phyloP scores from a whole-genome alignment of 2,329 filamentous ascomycete genomes.

The Colletotrichum magnum region DNA sequence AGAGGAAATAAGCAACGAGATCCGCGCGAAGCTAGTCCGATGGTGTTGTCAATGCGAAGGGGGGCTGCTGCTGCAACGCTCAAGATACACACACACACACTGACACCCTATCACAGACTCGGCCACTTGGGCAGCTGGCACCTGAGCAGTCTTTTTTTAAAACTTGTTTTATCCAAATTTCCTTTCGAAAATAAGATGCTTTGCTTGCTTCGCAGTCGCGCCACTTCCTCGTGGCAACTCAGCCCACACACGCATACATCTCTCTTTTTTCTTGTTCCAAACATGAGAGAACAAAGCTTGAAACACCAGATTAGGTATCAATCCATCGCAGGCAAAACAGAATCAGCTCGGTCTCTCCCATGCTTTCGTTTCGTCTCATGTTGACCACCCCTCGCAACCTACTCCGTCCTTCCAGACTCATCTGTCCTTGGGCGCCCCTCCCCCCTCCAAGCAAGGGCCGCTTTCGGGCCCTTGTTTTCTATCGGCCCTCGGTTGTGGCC shows the following conservation, averaged over 20 bases:
- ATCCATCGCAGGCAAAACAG: constrained; percentile 32
- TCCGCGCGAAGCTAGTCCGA: constrained; percentile 4
- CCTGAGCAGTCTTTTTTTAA: constrained; percentile 7
- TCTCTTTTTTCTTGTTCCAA: constrained; percentile 24
- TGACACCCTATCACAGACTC: constrained; percentile 2
- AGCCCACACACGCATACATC: constrained; percentile 13
- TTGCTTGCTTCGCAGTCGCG: constrained; percentile 13
- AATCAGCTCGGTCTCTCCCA: constrained; percentile 26
- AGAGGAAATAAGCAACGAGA: background rate
- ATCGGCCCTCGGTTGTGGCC: constrained; percentile 2
- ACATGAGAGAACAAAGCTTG: constrained; percentile 31
- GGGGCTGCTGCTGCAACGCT: background rate
- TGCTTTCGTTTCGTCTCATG: constrained; percentile 38
- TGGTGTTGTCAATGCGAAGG: constrained; percentile 23
- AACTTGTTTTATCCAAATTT: constrained; percentile 31
- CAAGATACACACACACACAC: background rate
- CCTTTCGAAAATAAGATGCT: constrained; percentile 22
- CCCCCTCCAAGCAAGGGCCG: constrained; percentile 9
- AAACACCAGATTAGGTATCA: constrained; percentile 37
- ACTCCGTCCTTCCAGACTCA: constrained; percentile 11
- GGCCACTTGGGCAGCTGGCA: background rate
- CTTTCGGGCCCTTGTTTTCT: background rate
- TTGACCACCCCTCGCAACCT: constrained; percentile 26
- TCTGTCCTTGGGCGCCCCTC: background rate
- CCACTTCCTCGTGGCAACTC: constrained; percentile 3